Evolutionary conservation across 2,329 filamentous ascomycete species (phyloP), one percentile per base, ranked within the genome.

Genomic region (Neoascochyta sp.): DNA sequence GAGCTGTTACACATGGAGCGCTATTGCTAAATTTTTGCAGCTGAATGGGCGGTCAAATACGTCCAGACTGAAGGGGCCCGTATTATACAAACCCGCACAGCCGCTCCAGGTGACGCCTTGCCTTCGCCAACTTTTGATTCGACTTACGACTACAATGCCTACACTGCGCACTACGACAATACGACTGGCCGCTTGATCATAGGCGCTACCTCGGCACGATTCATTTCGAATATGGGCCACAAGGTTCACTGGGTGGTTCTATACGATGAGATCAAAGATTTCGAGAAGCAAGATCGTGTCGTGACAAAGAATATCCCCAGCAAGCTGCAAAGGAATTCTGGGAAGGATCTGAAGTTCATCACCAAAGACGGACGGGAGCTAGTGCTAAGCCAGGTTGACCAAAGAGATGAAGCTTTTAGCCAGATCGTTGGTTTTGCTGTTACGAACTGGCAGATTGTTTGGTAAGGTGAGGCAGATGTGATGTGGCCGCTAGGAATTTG

Each of bases 31-130:
- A 8, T 5, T 4, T 3, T 16, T 7, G 9, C 22, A 49, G 46
- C 55, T 4, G 62, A 66, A 29, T 60, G 51, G 54, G 50, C 53
- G n/a, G 47, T 65, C 17, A 42, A 56, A 33, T 50, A 41, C 15
- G 27, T 56, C 9, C 52, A 56, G 47, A 51, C 52, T 7, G 47
- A 55, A 41, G 54, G 49, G 0, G 29, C 41, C 1, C 41, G n/a
- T 14, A 29, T 38, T 7, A 24, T 27, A 4, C 18, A 29, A 14
- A 15, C 7, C 5, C 13, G 16, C 9, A 22, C 34, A 9, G 18
- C 27, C 4, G 25, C 29, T 13, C 16, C 34, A 9, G 7, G 8
- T 12, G 12, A 12, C 11, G 16, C 26, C 9, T 22, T 16, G 3
- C 19, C 24, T 4, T 38, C 27, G 10, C 30, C 34, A 4, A 33